Evolutionary conservation across 129 eudicot genomes (phyloP).

Genomic region (Centrapalus pauciflorus): DNA sequence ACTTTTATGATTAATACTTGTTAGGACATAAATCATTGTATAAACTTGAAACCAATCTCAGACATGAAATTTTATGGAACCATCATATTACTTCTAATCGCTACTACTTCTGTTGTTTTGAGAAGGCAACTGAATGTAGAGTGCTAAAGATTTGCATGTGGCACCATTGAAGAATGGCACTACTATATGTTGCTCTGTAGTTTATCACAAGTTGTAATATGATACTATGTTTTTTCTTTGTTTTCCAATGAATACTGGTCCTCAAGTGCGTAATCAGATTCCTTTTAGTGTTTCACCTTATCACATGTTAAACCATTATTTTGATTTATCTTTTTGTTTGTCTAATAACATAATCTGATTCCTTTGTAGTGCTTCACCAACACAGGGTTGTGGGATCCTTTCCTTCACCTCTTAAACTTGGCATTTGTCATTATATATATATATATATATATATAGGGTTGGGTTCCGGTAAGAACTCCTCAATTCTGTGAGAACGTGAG

Average conservation of each 20-base stretch:
- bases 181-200: not conserved
- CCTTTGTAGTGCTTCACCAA: not conserved
- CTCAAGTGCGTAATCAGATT: no score
- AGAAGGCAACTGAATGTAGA: not conserved
- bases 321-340: not conserved
- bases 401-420: not conserved
- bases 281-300: no score
- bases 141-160: slow-evolving; percentile 2
- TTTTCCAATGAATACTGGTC: not conserved
- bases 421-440: no score
- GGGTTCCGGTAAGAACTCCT: no score
- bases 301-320: not conserved
- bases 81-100: not conserved
- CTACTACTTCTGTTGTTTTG: not conserved
- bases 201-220: not conserved
- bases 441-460: no score
- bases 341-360: not conserved
- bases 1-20: not conserved
- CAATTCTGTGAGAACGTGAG: no score
- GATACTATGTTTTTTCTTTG: not conserved
- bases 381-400: not conserved
- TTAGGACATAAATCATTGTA: not conserved
- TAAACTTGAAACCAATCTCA: not conserved
- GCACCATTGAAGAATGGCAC: not conserved
- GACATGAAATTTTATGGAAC: not conserved